A percentile compares a stretch with the other conserved stretches of the same genome.
These are phyloP conservation scores for Diplocarpon mali DNA, from an alignment of 2,329 filamentous ascomycete genomes.

Conservation along the genomic window DNA sequence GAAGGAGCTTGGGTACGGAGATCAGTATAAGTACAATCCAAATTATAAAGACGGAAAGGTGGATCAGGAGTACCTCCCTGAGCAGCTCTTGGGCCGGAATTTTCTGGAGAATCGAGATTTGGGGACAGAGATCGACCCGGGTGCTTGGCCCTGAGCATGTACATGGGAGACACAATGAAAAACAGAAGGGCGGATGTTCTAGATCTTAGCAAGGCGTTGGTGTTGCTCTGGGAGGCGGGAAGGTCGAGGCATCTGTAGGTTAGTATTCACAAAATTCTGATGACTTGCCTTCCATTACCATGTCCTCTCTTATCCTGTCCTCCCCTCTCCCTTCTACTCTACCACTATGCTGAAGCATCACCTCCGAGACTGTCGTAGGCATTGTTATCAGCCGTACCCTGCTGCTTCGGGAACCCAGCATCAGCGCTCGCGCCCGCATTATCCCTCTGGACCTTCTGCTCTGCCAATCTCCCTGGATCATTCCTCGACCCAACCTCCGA, in stretches of 20 bases:
- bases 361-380: conserved; percentile 14
- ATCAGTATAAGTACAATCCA: conserved; percentile 93
- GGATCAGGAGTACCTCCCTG: conserved; percentile 81
- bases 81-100: conserved; percentile 53
- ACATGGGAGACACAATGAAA: not conserved
- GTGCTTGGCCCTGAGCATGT: conserved; percentile 20
- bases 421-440: conserved; percentile 17
- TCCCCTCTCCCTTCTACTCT: not conserved
- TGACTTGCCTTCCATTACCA: not conserved
- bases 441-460: conserved; percentile 30
- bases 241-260: conserved; percentile 3
- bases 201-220: conserved; percentile 11
- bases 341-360: conserved; percentile 15
- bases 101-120: conserved; percentile 77
- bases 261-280: conserved; percentile 3
- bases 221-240: conserved; percentile 5
- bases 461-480: conserved; percentile 37
- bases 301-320: not conserved
- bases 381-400: conserved; percentile 14
- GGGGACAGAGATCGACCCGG: conserved; percentile 63
- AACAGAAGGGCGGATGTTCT: not conserved
- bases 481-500: conserved; percentile 36
- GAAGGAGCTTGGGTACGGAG: conserved; percentile 84
- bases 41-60: conserved; percentile 77
- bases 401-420: conserved; percentile 18